Evolutionary conservation across 805 yeast species (phyloP).

Genomic region (Kodamaea fukazawae): DNA sequence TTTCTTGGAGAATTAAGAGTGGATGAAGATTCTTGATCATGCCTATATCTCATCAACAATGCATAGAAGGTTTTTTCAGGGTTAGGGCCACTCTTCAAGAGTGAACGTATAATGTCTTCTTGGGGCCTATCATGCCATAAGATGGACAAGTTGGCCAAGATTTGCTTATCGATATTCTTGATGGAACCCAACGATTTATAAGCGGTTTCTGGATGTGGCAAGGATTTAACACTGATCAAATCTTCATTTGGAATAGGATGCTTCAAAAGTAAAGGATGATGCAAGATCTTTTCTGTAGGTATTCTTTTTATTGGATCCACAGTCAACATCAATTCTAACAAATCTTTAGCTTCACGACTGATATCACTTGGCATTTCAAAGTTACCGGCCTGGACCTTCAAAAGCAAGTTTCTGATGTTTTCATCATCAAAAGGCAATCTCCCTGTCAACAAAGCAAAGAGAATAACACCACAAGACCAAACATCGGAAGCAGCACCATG

Average conservation of each 20-base stretch:
- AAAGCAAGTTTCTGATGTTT: conserved; percentile 63
- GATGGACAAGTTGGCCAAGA: conserved; percentile 52
- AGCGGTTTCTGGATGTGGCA: conserved; percentile 57
- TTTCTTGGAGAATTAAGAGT: conserved; percentile 11
- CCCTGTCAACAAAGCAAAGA: conserved; percentile 76
- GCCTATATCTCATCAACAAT: conserved; percentile 43
- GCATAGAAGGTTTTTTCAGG: conserved; percentile 49
- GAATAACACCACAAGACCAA: conserved; percentile 85
- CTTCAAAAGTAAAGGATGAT: conserved; percentile 53
- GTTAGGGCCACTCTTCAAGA: conserved; percentile 38
- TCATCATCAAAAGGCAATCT: conserved; percentile 84
- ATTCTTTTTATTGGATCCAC: conserved; percentile 73
- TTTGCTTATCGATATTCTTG: conserved; percentile 50
- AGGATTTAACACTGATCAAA: conserved; percentile 41
- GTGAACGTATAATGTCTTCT: conserved; percentile 36
- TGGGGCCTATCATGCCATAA: conserved; percentile 56
- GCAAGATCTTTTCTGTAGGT: conserved; percentile 60
- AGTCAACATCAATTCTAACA: conserved; percentile 62
- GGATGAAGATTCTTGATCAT: conserved; percentile 25
- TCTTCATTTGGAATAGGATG: conserved; percentile 49
- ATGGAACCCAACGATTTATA: conserved; percentile 47
- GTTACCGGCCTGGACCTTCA: conserved; percentile 74
- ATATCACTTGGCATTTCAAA: conserved; percentile 69
- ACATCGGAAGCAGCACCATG: conserved; percentile 85
- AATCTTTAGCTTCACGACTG: conserved; percentile 63